Evolutionary conservation across 495 filamentous ascomycete genomes (phyloP).

Genomic region (Penicillium odoratum): DNA sequence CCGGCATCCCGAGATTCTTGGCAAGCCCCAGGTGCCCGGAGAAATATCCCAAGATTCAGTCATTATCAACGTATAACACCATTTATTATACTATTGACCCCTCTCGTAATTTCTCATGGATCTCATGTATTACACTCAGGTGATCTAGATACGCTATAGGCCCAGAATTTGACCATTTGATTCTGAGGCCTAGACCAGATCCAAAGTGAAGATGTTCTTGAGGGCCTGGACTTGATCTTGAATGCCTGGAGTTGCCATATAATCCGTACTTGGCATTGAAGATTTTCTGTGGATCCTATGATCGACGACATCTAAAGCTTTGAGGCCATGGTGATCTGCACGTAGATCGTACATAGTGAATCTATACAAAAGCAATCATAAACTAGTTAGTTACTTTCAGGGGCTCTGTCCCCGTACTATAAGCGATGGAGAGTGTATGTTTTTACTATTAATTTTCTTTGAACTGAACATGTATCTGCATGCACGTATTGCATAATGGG

Average conservation of each 20-base stretch:
- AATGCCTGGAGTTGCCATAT: background rate
- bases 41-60: background rate
- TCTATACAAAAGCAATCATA: background rate
- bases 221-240: background rate
- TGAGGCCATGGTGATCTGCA: background rate
- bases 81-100: background rate
- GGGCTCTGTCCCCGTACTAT: background rate
- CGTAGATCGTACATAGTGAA: background rate
- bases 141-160: too few species aligned
- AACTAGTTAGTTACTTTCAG: background rate
- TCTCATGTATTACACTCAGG: too few species aligned
- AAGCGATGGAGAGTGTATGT: background rate
- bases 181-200: too few species aligned
- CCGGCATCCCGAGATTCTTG: constrained; percentile 28
- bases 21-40: background rate
- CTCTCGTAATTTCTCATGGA: too few species aligned
- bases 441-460: too few species aligned
- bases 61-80: background rate
- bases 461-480: background rate
- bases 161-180: too few species aligned
- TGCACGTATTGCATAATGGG: background rate
- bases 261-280: background rate
- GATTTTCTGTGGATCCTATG: background rate
- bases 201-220: too few species aligned
- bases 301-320: background rate